phyloP scores from a whole-genome alignment of 495 filamentous ascomycete genomes.

The Aspergillus biplanus region DNA sequence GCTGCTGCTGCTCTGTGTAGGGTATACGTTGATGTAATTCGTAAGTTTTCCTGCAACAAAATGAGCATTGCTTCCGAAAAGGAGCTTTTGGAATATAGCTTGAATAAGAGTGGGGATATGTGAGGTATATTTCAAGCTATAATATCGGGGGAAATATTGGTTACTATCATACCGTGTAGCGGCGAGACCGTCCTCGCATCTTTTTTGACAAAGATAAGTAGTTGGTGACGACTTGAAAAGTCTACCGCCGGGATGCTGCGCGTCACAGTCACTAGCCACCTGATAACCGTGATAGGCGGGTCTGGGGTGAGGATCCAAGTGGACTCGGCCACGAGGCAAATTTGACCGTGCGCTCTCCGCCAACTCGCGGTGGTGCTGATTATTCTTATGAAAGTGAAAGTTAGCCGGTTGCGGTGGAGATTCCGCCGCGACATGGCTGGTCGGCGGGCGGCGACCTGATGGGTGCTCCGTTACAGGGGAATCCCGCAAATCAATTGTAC shows the following conservation, averaged over 20 bases:
- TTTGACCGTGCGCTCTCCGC: slow-evolving; percentile 21
- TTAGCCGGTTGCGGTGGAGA: slow-evolving; percentile 23
- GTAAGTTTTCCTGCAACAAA: slow-evolving; percentile 15
- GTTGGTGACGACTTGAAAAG: slow-evolving; percentile 6
- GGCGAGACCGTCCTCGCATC: slow-evolving; percentile 6
- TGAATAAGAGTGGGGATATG: background rate
- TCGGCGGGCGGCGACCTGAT: slow-evolving; percentile 22
- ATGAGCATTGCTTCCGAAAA: slow-evolving; percentile 11
- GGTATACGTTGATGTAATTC: slow-evolving; percentile 8
- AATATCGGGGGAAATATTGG: background rate
- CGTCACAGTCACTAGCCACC: slow-evolving; percentile 2
- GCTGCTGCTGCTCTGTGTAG: slow-evolving; percentile 20
- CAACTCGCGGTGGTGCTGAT: slow-evolving; percentile 19
- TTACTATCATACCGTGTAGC: slow-evolving; percentile 29
- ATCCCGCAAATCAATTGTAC: slow-evolving; percentile 38
- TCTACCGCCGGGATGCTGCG: slow-evolving; percentile 10
- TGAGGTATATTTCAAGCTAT: background rate
- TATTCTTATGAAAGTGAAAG: slow-evolving; percentile 20
- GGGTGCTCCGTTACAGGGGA: slow-evolving; percentile 30
- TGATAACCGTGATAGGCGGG: slow-evolving; percentile 17
- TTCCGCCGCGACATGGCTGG: slow-evolving; percentile 22
- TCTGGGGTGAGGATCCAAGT: slow-evolving; percentile 21
- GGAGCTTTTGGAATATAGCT: background rate
- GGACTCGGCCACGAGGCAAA: slow-evolving; percentile 18
- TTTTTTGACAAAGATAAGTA: slow-evolving; percentile 17